Base-by-base conservation (phyloP, 768 basidiomycete species). In the Pleurotus cornucopiae region DNA sequence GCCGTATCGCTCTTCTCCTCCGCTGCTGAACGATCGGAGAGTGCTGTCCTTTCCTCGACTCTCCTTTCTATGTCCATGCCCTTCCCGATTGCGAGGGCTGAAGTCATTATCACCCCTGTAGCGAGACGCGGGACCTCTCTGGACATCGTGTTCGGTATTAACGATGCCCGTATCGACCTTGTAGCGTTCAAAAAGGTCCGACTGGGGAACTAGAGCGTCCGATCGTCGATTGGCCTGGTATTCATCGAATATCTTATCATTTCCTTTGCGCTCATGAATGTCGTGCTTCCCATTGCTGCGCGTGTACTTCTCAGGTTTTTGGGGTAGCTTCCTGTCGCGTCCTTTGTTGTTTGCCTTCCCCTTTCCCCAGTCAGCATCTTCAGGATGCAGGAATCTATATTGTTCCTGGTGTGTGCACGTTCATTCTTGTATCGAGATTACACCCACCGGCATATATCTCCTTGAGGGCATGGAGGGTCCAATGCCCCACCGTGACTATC, bases 301-400 rank as follows among this genome's bases (percentile, higher is more conserved):
- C 58, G 58, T 62, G 30, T 56, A 47, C 51, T 56, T 58, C 25
- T 61, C 58, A 56, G 60, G 46, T n/a, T 56, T 26, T 43, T 41
- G 5, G 58, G 52, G 5, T 53, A 43, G 1, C 58, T 21, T 40
- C 23, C 54, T 55, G 13, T 45, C 12, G 30, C 23, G 34, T 62
- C 58, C 58, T 30, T 56, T 56, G 38, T 62, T 57, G 46, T 60
- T 63, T 16, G 63, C 44, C 53, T 64, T 63, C 4, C 67, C 63
- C 71, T 80, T 63, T 4, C 67, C 64, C 71, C 80, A 82, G 46
- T 76, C 71, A 30, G 69, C 57, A 62, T 83, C 81, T 46, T 62
- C 68, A 26, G 81, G 81, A 58, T 83, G 81, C 38, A 82, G 71
- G 59, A 79, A 83, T 25, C 81, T 71, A 40, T 44, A 7, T 39